A percentile compares a stretch with the other conserved stretches of the same genome.
These are phyloP conservation scores for Microcos paniculata DNA, from an alignment of 345 rosid species.

Conservation along the genomic window DNA sequence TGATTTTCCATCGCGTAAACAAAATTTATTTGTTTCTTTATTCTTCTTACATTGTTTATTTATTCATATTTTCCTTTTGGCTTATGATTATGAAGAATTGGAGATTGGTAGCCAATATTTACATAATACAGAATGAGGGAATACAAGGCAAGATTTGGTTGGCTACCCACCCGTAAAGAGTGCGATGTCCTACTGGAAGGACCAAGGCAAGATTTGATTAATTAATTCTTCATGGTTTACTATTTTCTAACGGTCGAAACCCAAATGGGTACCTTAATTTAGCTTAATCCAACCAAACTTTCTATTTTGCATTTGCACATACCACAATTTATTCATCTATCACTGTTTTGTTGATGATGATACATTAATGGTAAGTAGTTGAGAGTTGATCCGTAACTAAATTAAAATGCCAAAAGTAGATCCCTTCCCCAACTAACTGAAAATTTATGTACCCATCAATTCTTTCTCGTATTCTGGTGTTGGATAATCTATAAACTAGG, in stretches of 20 bases:
- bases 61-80: background rate
- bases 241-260: too few species aligned
- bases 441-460: background rate
- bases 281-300: background rate
- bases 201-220: too few species aligned
- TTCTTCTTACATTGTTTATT: background rate
- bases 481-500: background rate
- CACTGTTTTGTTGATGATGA: background rate
- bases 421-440: background rate
- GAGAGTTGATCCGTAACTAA: background rate
- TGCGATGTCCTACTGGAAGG: too few species aligned
- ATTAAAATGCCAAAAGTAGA: background rate
- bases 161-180: too few species aligned
- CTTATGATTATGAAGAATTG: too few species aligned
- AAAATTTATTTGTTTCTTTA: background rate
- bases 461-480: background rate
- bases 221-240: too few species aligned
- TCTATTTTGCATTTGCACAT: background rate
- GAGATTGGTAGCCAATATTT: too few species aligned
- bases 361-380: background rate
- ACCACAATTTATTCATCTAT: background rate
- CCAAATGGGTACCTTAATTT: too few species aligned
- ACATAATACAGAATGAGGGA: too few species aligned
- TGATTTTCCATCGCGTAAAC: background rate
- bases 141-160: too few species aligned